Evolutionary conservation across 257 asterid genomes (phyloP).

Genomic region (Rhazya stricta): DNA sequence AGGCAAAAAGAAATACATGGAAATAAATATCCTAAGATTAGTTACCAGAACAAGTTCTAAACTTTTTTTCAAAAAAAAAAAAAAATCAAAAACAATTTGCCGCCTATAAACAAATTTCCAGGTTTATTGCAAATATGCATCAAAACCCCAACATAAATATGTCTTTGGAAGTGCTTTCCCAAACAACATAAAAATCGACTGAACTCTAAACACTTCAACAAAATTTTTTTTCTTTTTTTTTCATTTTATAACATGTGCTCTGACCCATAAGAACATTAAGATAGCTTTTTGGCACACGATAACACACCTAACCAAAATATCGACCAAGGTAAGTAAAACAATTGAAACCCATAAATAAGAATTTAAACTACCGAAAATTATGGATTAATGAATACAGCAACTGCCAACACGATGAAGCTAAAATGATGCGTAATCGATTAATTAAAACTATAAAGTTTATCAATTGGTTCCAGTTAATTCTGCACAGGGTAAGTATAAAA

Average conservation of each 20-base stretch:
- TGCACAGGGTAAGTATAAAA: too few relatives aligned
- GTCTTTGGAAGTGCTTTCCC: neutral
- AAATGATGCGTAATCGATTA: neutral
- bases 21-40: neutral
- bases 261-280: neutral
- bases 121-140: neutral
- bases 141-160: neutral
- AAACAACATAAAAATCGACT: too few relatives aligned
- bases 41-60: too few relatives aligned
- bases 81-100: neutral
- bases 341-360: too few relatives aligned
- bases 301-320: neutral
- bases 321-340: neutral
- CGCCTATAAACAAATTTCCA: neutral
- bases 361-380: too few relatives aligned
- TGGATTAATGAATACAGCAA: neutral
- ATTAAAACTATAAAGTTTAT: neutral
- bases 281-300: neutral
- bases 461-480: too few relatives aligned
- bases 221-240: too few relatives aligned
- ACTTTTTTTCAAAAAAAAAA: too few relatives aligned
- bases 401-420: neutral
- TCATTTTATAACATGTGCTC: neutral
- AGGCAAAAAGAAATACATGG: neutral
- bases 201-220: neutral